Base-by-base conservation (phyloP, 148 eudicot genomes). In the Vaccinium corymbosum region DNA sequence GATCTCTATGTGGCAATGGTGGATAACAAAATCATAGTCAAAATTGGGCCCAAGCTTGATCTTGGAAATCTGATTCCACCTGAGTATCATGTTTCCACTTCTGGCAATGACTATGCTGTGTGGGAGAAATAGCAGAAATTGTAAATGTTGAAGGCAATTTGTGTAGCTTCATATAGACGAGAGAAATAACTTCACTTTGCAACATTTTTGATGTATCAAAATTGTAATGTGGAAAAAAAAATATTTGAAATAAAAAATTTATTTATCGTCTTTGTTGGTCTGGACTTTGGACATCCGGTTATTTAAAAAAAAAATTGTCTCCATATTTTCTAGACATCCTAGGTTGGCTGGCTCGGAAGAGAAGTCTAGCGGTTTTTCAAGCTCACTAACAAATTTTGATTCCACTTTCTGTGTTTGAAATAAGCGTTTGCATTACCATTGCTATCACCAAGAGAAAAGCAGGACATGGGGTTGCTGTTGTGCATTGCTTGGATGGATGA, bases 1-100 rank as follows among this genome's bases (percentile, higher is more conserved):
- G 93, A 93, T 81, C 88, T 91, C 5, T 92, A 93, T 38, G 83
- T 93, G 17, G 96, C 96, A 8, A 89, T 79, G 86, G 85, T 93
- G 12, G 96, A 90, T 77, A 85, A 78, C 35, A 90, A 86, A 68
- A 51, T 90, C 38, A 83, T 91, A 0, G 87, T 85, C 61, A 92
- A 92, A 86, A 90, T 88, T 55, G 94, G 94, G 16, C 85, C 94
- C 2, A 87, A 86, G 79, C 46, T 48, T n/a, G 91, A 89, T 82
- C 81, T 92, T 35, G 89, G 93, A 80, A 89, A 85, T 52, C 85
- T 89, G 25, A 86, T 93, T 84, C 93, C 97, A 7, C 76, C 91
- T 10, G 75, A 83, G 80, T 93, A 75, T 81, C 82, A 83, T 80
- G 80, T 92, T 79, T 82, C 90, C 53, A 72, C 90, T 0, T 81